Evolutionary conservation across 306 rosid genomes (phyloP).

Genomic region (Rosa chinensis): DNA sequence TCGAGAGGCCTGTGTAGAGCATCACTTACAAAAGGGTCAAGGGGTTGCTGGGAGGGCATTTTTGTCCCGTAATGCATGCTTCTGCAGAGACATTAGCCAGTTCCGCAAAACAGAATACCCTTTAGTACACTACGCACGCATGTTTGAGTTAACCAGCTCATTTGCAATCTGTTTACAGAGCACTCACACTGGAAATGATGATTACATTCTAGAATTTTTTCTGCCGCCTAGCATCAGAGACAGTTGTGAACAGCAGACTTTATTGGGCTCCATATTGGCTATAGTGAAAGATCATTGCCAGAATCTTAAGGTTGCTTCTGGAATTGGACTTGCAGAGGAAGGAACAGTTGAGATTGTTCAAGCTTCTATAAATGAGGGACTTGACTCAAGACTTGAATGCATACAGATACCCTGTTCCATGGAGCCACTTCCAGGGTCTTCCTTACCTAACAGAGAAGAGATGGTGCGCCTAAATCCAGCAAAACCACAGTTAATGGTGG

Average conservation of each 20-base stretch:
- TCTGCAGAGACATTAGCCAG: constrained; percentile 62
- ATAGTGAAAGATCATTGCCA: constrained; percentile 71
- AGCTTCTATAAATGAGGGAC: constrained; percentile 41
- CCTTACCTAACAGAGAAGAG: constrained; percentile 43
- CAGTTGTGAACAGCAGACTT: constrained; percentile 43
- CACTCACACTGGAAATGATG: constrained; percentile 67
- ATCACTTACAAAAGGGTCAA: constrained; percentile 90
- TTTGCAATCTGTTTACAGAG: constrained; percentile 81
- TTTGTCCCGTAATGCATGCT: constrained; percentile 61
- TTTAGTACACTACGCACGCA: constrained; percentile 77
- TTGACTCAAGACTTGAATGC: constrained; percentile 48
- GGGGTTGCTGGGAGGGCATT: constrained; percentile 90
- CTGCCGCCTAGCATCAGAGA: constrained; percentile 58
- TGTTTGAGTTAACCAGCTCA: constrained; percentile 70
- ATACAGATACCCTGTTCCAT: constrained; percentile 34
- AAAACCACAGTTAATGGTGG: constrained; percentile 25
- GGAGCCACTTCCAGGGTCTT: constrained; percentile 39
- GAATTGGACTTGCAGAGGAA: constrained; percentile 51
- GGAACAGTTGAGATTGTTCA: constrained; percentile 58
- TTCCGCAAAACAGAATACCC: constrained; percentile 87
- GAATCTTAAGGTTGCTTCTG: constrained; percentile 78
- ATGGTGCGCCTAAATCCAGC: constrained; percentile 36
- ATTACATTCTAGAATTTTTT: constrained; percentile 77
- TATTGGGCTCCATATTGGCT: constrained; percentile 67
- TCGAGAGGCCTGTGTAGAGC: constrained; percentile 83